Percentiles rank a stretch among this genome's conserved stretches.
Conservation (phyloP, 1,284 basidiomycete genomes). For the Sphagnurus paluster region DNA sequence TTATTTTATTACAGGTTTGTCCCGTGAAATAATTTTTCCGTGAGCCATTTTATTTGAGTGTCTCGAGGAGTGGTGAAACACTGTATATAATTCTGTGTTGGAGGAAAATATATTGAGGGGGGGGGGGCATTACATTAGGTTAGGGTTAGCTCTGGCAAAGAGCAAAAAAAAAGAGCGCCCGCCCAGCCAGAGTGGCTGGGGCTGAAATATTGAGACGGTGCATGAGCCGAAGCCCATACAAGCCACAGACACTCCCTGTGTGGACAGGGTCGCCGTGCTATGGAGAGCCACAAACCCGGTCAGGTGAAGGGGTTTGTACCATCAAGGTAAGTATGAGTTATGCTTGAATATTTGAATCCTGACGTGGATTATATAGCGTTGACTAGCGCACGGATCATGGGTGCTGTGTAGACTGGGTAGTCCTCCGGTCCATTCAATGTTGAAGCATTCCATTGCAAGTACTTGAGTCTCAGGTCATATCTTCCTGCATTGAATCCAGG, state of each 20-base stretch:
- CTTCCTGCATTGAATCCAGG: too few relatives aligned
- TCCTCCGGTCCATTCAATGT: not conserved
- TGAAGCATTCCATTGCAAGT: too few relatives aligned
- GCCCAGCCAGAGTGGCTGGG: constrained; percentile 55
- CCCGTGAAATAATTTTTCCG: too few relatives aligned
- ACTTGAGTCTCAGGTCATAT: too few relatives aligned
- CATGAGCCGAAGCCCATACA: constrained; percentile 69
- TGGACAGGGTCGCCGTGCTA: constrained; percentile 75
- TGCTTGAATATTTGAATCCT: not conserved
- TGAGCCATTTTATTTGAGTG: too few relatives aligned
- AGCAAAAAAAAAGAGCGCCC: constrained; percentile 38
- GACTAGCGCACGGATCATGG: constrained; percentile 36
- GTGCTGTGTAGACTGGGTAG: not conserved
- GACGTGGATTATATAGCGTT: constrained; percentile 30
- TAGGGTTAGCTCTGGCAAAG: constrained; percentile 36
- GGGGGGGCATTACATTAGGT: constrained; percentile 42
- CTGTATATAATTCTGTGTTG: not conserved
- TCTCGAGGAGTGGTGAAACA: not conserved
- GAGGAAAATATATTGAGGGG: not conserved
- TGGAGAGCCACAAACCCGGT: constrained; percentile 48
- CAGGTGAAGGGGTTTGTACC: constrained; percentile 41
- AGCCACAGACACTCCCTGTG: constrained; percentile 49
- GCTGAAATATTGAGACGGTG: constrained; percentile 71
- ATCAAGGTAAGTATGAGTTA: constrained; percentile 47
- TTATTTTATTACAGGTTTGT: too few relatives aligned